Evolutionary conservation across 495 filamentous ascomycete species (phyloP), one percentile per base, ranked within the genome.

Genomic region (Clavariopsis aquatica): DNA sequence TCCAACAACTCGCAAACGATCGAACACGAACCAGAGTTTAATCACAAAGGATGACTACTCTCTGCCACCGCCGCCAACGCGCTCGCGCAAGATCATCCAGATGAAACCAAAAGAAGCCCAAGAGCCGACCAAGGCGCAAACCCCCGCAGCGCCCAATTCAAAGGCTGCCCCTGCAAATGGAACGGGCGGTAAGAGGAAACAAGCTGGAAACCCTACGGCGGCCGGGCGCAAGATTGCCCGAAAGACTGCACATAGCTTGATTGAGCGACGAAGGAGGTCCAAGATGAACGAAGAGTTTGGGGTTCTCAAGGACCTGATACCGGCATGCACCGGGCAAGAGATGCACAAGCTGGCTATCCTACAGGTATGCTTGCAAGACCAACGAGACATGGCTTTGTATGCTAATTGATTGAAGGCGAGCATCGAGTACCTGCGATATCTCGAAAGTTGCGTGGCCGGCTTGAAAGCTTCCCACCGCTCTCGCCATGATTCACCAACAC

Each of bases 251-350:
- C 94, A 98, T 71, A 96, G 91, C 68, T 75, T 98, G 69, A 98
- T 98, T 71, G 94, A 98, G 77, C 83, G 94, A 17, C 78, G 95
- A 51, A 80, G 94, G 66, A 81, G 94, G 52, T 96, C 90, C 5
- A 98, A 98, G 80, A 98, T 98, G 94, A 98, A 98, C 70, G 94
- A 98, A 71, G 94, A 98, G 76, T 98, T 98, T 78, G 88, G 84
- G 0, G 89, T 94, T 17, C 78, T 98, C 62, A 98, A 97, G 78
- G 85, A 89, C 72, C 89, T 98, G 89, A 96, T 98, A 67, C 95
- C 95, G 0, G 95, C 94, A 0, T 98, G 94, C 71, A 78, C 78
- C 8, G 91, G 92, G 20, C 88, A 90, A 62, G 92, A 96, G 71
- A 98, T 98, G 94, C 94, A 98, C 77, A 98, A 98, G 79, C 81